Base-by-base conservation (phyloP, 1,284 basidiomycete species). In the Farysia itapuensis region DNA sequence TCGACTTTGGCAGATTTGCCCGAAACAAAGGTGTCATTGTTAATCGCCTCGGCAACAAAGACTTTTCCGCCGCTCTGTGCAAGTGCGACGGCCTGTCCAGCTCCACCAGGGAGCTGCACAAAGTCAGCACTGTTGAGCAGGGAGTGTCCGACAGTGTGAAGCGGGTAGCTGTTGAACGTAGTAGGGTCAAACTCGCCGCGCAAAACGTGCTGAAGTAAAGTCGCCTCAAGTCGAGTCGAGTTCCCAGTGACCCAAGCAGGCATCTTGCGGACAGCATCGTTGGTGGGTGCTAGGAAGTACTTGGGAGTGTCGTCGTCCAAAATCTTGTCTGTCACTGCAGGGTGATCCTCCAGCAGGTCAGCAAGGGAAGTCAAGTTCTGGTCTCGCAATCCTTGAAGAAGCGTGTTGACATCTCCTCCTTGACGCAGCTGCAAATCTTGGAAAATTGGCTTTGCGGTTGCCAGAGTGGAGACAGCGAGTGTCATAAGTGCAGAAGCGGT, bases 71-170 rank as follows among this genome's bases (percentile, higher is more conserved):
- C 43, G 6, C 35, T 41, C 36, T 43, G 38, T 40, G 58, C 31
- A 7, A 68, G 40, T 9, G 66, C 63, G 9, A 68, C 64, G 11
- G 59, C 59, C 42, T 64, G 63, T 21, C 66, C 66, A 21, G 66
- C 64, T 9, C 58, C 58, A 20, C 66, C 66, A 16, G 66, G 66
- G n/a, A 68, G 41, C 15, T 53, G 42, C 11, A 36, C 32, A 28
- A 39, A 64, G 5, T 38, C 43, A 2, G 39, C 9, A 13, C 25
- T 38, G 39, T 57, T 64, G 23, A 68, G 20, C 23, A 63, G 39
- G 33, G 59, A 64, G 44, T 68, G 66, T 5, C 57, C 57, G 36
- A 68, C 43, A 13, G 64, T 66, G 48, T 68, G 63, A 20, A 51
- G 28, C n/a, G 63, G 63, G 25, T 38, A 49, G 7, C 36, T 30